Percentiles rank a stretch among this genome's conserved stretches.
These are phyloP conservation scores for Globisporangium recalcitrans DNA, from an alignment of 352 stramenopile species.

Conservation along the genomic window DNA sequence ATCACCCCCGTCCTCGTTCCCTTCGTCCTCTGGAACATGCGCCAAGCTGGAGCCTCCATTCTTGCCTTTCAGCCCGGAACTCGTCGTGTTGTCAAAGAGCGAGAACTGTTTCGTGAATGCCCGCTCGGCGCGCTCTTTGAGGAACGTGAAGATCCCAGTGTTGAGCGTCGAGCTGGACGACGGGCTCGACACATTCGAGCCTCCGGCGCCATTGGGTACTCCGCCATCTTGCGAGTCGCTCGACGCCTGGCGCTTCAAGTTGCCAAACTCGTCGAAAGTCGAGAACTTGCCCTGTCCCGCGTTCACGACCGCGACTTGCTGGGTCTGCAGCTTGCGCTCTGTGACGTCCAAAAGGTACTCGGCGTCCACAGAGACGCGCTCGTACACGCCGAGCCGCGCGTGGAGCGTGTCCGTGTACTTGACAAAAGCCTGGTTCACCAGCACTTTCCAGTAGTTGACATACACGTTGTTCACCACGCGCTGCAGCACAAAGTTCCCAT, in stretches of 20 bases:
- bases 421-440: constrained; percentile 46
- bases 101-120: constrained; percentile 70
- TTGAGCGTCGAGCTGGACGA: constrained; percentile 31
- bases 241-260: constrained; percentile 53
- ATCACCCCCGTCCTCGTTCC: constrained; percentile 27
- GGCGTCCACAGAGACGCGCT: constrained; percentile 45
- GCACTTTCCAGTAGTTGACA: constrained; percentile 54
- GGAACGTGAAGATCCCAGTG: constrained; percentile 67
- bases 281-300: constrained; percentile 59
- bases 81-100: constrained; percentile 24
- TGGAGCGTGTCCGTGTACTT: constrained; percentile 61
- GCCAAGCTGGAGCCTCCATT: constrained; percentile 25
- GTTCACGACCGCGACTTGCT: constrained; percentile 48
- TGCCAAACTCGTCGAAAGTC: constrained; percentile 75
- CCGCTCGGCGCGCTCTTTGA: constrained; percentile 63
- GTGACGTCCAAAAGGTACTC: constrained; percentile 71
- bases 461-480: constrained; percentile 58
- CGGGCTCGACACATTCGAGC: constrained; percentile 5
- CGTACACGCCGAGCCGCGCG: constrained; percentile 53
- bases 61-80: constrained; percentile 8
- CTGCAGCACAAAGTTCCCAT: constrained; percentile 44
- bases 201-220: background rate
- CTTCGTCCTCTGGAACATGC: constrained; percentile 43
- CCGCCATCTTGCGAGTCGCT: constrained; percentile 10
- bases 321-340: constrained; percentile 53